Conservation (phyloP, 345 rosid species). For the Eucalyptus pumila region DNA sequence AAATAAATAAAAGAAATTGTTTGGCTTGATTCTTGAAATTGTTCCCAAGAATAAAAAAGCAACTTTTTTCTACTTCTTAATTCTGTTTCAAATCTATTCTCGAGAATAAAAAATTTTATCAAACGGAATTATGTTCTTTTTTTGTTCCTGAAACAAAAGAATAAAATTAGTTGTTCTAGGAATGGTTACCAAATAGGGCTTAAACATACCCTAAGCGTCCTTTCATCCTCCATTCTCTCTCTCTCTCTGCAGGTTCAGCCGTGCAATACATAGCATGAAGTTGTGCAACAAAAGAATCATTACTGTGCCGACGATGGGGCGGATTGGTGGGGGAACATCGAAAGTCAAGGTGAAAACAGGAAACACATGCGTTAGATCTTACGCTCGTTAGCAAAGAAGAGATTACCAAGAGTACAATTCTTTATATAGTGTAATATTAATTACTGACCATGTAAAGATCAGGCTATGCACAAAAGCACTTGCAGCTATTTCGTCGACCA, state of each 20-base stretch:
- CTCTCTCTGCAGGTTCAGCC: background rate
- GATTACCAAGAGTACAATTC: background rate
- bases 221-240: background rate
- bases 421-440: background rate
- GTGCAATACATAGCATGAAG: background rate
- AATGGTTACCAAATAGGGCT: too few relatives aligned
- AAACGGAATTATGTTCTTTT: fast-evolving
- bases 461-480: background rate
- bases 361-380: background rate
- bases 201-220: too few relatives aligned
- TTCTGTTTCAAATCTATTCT: too few relatives aligned
- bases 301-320: background rate
- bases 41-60: too few relatives aligned
- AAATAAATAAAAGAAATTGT: too few relatives aligned
- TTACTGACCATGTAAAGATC: background rate
- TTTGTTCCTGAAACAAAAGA: too few relatives aligned
- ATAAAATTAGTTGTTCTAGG: too few relatives aligned
- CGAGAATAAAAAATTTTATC: fast-evolving
- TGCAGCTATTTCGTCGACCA: background rate
- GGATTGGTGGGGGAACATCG: background rate
- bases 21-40: too few relatives aligned
- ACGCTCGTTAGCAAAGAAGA: background rate
- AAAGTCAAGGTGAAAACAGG: background rate
- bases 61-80: too few relatives aligned
- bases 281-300: too few relatives aligned